Evolutionary conservation across 306 rosid species (phyloP).

Genomic region (Trifolium dubium): DNA sequence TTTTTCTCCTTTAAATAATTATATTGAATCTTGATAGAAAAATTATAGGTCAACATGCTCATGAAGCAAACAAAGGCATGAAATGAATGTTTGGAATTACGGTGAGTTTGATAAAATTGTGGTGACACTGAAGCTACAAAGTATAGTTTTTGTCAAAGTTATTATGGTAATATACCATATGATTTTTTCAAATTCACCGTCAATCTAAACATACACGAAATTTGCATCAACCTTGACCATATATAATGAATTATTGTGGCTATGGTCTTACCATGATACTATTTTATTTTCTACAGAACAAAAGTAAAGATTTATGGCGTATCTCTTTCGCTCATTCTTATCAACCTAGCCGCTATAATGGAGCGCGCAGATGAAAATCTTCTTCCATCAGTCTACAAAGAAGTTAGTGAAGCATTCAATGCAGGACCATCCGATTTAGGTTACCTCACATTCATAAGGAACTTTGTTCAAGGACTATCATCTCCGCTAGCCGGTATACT

Average conservation of each 20-base stretch:
- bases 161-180: not conserved
- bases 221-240: not conserved
- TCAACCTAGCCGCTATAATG: constrained; percentile 94
- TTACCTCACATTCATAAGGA: constrained; percentile 88
- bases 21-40: constrained; percentile 1
- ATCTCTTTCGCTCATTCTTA: constrained; percentile 78
- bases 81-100: not conserved
- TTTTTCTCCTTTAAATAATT: not conserved
- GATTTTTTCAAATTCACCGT: not conserved
- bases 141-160: not conserved
- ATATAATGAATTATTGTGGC: constrained; percentile 13
- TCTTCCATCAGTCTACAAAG: constrained; percentile 96
- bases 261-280: constrained; percentile 21
- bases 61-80: not conserved
- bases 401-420: constrained; percentile 90
- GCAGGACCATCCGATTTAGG: constrained; percentile 96
- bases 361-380: constrained; percentile 95
- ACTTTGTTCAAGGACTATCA: constrained; percentile 80
- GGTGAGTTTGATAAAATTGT: not conserved
- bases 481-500: constrained; percentile 94
- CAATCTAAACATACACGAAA: not conserved
- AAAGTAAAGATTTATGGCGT: constrained; percentile 60
- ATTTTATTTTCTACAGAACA: constrained; percentile 47
- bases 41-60: not conserved
- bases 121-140: not conserved